Base-by-base conservation (phyloP, 306 rosid genomes). In the Sicyos baderoa region DNA sequence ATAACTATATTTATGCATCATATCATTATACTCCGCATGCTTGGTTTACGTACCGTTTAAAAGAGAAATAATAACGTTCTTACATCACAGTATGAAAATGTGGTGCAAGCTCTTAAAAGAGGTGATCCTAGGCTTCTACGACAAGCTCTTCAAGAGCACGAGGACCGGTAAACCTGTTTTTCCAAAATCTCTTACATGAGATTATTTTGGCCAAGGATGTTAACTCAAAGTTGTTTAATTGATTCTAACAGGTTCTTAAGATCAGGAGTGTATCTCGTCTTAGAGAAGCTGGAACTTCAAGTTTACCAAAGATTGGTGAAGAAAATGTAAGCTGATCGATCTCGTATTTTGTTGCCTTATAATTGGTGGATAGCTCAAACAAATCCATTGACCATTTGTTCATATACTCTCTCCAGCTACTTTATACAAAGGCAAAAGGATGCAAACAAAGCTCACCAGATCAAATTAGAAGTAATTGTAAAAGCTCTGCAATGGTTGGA, bases 211-310 rank as follows among this genome's bases (percentile, higher is more conserved):
- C 64, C 16, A 69, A 58, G 44, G 65, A 44, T 70, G 50, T 61
- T 44, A 56, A 35, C 61, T 72, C 62, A 10, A 35, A 73, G 71
- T 53, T 10, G 49, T 73, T 55, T 71, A 22, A 47, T 73, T 65
- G 80, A 29, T 59, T 73, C 5, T 73, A 64, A 53, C 77, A 90
- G 99, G 84, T 93, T 90, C 88, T 84, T 93, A 80, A 86, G 94
- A 80, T 93, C 97, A 42, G 99, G 99, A 44, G 99, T 93, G 21
- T 90, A 88, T 85, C 96, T 93, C 54, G 99, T 93, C 78, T 86
- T 93, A 7, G 99, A 93, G 79, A 93, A 93, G 85, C 81, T 93
- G 76, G 99, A 93, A 82, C 99, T 93, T 64, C 99, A 90, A 79
- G 94, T 88, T 29, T 88, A 90, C 83, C 99, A 90, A 87, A 88